Percentiles rank a stretch among this genome's conserved stretches.
These are phyloP conservation scores for Scytalidium sp. DNA, from an alignment of 2,329 filamentous ascomycete species.

Conservation along the genomic window DNA sequence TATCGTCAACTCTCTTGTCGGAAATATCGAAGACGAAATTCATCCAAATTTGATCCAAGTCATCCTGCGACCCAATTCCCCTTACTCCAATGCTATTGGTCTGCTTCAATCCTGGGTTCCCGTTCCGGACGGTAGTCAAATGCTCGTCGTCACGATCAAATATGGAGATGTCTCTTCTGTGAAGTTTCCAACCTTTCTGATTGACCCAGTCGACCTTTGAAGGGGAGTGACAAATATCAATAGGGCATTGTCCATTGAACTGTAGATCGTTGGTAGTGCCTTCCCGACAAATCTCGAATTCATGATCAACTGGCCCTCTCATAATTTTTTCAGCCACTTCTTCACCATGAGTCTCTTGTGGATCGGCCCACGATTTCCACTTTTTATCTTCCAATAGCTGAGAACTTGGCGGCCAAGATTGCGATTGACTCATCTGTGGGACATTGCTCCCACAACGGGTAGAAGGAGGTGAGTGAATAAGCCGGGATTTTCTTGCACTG, in stretches of 20 bases:
- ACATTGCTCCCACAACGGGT: constrained; percentile 16
- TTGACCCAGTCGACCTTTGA: too few relatives aligned
- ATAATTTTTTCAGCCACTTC: neutral
- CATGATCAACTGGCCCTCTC: neutral
- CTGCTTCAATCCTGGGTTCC: neutral
- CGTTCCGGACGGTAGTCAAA: too few relatives aligned
- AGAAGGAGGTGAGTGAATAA: constrained; percentile 17
- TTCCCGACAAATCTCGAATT: too few relatives aligned
- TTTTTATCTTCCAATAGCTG: constrained; percentile 22
- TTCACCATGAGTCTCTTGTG: constrained; percentile 3
- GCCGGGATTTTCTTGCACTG: constrained; percentile 16
- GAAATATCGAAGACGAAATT: constrained; percentile 24
- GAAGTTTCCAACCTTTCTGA: too few relatives aligned
- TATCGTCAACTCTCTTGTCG: constrained; percentile 7
- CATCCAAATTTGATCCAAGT: constrained; percentile 21
- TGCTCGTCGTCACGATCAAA: too few relatives aligned
- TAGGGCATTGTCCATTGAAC: too few relatives aligned
- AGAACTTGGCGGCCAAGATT: constrained; percentile 14
- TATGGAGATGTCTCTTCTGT: too few relatives aligned
- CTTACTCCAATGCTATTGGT: neutral
- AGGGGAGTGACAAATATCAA: too few relatives aligned
- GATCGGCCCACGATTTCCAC: constrained; percentile 25
- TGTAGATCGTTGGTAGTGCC: too few relatives aligned
- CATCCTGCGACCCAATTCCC: constrained; percentile 1
- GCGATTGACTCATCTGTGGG: constrained; percentile 19